Percentiles rank a stretch among this genome's conserved stretches.
Conservation (phyloP, 148 eudicot genomes). For the Rhododendron molle region DNA sequence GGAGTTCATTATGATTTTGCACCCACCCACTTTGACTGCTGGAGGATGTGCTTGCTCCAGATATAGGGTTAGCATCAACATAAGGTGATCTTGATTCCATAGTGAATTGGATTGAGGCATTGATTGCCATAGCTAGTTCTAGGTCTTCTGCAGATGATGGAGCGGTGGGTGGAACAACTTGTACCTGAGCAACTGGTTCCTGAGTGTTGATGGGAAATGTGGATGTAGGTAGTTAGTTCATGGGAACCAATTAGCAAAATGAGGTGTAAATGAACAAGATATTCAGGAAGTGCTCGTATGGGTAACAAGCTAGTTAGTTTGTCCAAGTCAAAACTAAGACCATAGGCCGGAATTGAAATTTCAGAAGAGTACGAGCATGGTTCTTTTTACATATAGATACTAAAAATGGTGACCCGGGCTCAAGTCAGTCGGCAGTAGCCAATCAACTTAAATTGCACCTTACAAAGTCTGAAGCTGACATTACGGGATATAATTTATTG, state of each 20-base stretch:
- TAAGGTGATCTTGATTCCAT: constrained; percentile 33
- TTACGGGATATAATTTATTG: no score
- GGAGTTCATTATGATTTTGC: no score
- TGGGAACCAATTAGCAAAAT: not conserved
- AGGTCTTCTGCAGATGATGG: constrained; percentile 43
- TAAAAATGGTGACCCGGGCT: not conserved
- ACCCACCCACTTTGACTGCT: not conserved
- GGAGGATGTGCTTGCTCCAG: constrained; percentile 33
- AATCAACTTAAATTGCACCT: not conserved
- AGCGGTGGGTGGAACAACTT: constrained; percentile 19
- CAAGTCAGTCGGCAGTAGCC: not conserved
- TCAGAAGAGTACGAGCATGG: no score
- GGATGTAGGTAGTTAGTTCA: constrained; percentile 32
- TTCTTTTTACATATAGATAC: not conserved
- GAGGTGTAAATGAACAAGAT: not conserved
- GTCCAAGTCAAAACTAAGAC: no score
- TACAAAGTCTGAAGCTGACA: not conserved
- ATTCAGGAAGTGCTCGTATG: not conserved
- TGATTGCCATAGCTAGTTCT: constrained; percentile 68
- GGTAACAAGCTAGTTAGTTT: not conserved
- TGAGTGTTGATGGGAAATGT: constrained; percentile 49
- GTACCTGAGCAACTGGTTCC: constrained; percentile 7
- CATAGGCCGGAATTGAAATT: no score
- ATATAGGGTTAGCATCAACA: constrained; percentile 9
- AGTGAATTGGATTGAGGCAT: constrained; percentile 66